Evolutionary conservation across 129 eudicot genomes (phyloP).

Genomic region (Lactuca sativa): DNA sequence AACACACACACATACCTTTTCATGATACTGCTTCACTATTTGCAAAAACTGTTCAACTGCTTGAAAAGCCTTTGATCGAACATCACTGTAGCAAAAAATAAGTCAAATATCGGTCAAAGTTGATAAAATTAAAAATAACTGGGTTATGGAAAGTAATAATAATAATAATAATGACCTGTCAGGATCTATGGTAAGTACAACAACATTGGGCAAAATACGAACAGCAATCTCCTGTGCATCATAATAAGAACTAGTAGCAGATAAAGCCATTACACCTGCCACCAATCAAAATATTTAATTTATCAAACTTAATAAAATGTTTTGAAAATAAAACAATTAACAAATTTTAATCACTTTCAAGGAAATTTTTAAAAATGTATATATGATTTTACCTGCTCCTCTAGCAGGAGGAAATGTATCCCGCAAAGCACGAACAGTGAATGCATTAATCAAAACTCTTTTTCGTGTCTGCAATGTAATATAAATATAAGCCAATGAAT

Average conservation of each 20-base stretch:
- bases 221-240: constrained; percentile 89
- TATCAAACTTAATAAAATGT: constrained; percentile 39
- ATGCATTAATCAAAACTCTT: constrained; percentile 94
- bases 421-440: constrained; percentile 95
- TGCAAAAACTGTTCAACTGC: too few species aligned
- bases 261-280: constrained; percentile 91
- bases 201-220: constrained; percentile 80
- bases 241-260: constrained; percentile 88
- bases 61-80: too few species aligned
- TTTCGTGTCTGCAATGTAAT: constrained; percentile 69
- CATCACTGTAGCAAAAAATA: constrained; percentile 65
- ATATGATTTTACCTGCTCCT: constrained; percentile 75
- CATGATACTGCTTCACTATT: constrained; percentile 65
- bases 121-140: not conserved
- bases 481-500: constrained; percentile 39
- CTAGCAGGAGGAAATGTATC: constrained; percentile 95
- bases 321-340: too few species aligned
- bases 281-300: not conserved
- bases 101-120: constrained; percentile 46
- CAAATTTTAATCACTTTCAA: constrained; percentile 36
- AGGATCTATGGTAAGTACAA: constrained; percentile 93
- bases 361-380: not conserved
- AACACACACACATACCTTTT: constrained; percentile 45
- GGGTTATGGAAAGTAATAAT: not conserved
- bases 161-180: constrained; percentile 63